Conservation (phyloP, 257 asterid genomes). For the Ajuga chamaepitys region DNA sequence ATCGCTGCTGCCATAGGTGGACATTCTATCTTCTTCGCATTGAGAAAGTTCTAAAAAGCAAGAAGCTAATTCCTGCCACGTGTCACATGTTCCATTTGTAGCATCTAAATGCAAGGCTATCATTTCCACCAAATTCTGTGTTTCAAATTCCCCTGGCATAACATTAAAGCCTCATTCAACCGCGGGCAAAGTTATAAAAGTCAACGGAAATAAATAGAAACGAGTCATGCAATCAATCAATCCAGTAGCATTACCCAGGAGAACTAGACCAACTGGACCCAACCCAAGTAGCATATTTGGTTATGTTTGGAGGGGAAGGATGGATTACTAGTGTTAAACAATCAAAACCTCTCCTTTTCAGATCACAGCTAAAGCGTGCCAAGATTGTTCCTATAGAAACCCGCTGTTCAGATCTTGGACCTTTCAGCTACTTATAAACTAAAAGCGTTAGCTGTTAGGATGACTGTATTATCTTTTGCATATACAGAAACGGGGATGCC, state of each 20-base stretch:
- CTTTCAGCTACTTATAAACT: no score
- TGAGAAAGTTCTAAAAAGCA: slow-evolving; percentile 55
- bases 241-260: not conserved
- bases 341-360: not conserved
- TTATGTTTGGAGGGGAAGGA: not conserved
- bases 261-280: not conserved
- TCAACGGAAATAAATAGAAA: not conserved
- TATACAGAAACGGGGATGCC: no score
- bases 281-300: not conserved
- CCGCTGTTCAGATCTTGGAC: no score
- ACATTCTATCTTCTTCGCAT: slow-evolving; percentile 57
- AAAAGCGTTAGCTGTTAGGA: no score
- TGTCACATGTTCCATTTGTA: slow-evolving; percentile 36
- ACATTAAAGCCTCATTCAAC: slow-evolving; percentile 1
- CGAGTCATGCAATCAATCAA: not conserved
- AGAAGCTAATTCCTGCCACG: slow-evolving; percentile 73
- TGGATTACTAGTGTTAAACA: not conserved
- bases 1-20: slow-evolving; percentile 32
- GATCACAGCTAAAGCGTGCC: no score
- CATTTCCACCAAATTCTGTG: slow-evolving; percentile 63
- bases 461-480: no score
- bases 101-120: slow-evolving; percentile 81
- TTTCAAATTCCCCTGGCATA: slow-evolving; percentile 55
- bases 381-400: no score
- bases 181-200: not conserved